phyloP scores from a whole-genome alignment of 257 asterid species.

The Anisodus tanguticus region DNA sequence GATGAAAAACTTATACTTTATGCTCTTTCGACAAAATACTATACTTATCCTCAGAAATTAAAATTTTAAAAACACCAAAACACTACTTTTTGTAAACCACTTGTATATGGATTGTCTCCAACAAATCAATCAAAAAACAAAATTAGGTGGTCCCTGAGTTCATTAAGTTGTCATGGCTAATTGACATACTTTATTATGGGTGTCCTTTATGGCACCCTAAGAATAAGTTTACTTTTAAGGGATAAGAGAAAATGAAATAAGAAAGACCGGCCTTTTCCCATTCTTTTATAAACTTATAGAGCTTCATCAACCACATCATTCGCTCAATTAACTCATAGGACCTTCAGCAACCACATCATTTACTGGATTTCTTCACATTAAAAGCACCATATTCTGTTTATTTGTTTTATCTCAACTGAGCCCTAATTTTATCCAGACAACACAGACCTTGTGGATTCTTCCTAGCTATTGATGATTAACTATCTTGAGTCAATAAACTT shows the following conservation, averaged over 20 bases:
- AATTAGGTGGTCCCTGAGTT: not conserved
- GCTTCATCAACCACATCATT: not conserved
- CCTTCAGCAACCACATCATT: too few relatives aligned
- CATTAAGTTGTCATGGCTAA: not conserved
- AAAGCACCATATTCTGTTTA: not conserved
- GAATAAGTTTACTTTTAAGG: not conserved
- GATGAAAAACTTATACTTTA: not conserved
- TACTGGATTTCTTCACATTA: not conserved
- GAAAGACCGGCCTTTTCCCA: not conserved
- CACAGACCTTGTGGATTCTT: not conserved
- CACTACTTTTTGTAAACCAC: not conserved
- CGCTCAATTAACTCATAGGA: not conserved
- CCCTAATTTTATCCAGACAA: not conserved
- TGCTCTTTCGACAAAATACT: not conserved
- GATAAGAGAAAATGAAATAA: not conserved
- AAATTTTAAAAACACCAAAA: too few relatives aligned
- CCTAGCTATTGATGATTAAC: slow-evolving; percentile 9
- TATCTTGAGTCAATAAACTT: not conserved
- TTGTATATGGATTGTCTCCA: not conserved
- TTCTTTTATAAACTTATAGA: not conserved
- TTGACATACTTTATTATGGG: not conserved
- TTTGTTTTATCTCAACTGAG: not conserved
- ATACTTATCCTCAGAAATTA: not conserved
- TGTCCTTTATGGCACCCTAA: not conserved
- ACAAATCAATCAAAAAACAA: not conserved